Percentiles rank a stretch among this genome's conserved stretches.
Evolutionary conservation across 176 grass and related monocot species (phyloP).

Genomic region (Carex parvula): DNA sequence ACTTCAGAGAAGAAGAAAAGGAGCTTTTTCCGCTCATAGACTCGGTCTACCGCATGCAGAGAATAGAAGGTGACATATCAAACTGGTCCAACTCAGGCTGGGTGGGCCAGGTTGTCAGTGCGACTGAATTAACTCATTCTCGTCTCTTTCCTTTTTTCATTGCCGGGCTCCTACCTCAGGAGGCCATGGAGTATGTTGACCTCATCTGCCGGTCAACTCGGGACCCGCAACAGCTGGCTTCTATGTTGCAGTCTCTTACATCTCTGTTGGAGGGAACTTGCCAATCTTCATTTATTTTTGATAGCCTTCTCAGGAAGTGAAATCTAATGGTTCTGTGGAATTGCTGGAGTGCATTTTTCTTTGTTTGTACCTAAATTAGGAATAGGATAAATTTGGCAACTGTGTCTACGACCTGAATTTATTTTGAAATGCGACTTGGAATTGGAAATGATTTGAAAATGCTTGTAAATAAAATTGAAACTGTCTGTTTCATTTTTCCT

Average conservation of each 20-base stretch:
- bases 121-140: conserved; percentile 80
- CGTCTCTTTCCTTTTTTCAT: conserved; percentile 90
- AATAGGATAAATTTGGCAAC: conserved; percentile 21
- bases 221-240: conserved; percentile 45
- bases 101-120: conserved; percentile 42
- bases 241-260: conserved; percentile 61
- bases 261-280: conserved; percentile 47
- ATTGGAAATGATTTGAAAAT: conserved; percentile 17
- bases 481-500: neutral
- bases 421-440: neutral
- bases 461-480: conserved; percentile 18
- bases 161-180: conserved; percentile 77
- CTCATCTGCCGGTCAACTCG: conserved; percentile 51
- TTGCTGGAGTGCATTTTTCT: conserved; percentile 17
- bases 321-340: neutral
- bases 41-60: conserved; percentile 47
- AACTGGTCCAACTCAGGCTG: conserved; percentile 50
- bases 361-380: conserved; percentile 21
- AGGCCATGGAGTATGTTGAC: conserved; percentile 82
- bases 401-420: neutral
- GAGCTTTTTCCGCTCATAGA: conserved; percentile 69
- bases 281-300: conserved; percentile 14
- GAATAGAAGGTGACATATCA: conserved; percentile 49
- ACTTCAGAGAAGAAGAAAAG: conserved; percentile 91
- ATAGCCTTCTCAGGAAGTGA: conserved; percentile 19